Base-by-base conservation (phyloP, 176 grass and related monocot species). In the Bonia amplexicaulis region DNA sequence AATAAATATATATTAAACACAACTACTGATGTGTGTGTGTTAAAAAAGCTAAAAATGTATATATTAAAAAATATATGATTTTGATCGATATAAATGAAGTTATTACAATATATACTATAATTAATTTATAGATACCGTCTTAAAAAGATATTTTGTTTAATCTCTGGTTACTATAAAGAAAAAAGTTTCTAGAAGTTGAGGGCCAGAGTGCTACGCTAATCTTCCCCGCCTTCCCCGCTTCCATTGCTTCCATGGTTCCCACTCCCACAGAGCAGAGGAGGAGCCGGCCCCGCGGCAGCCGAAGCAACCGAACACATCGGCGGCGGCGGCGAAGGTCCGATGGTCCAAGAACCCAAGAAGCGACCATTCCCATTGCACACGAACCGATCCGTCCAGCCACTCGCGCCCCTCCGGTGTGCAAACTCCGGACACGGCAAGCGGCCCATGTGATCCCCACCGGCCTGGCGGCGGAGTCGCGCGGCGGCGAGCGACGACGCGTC, bases 341-440 rank as follows among this genome's bases (percentile, higher is more conserved):
- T n/a, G 49, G 49, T 85, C 83, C 74, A 85, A 11, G 25, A 61
- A 71, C 26, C 25, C 40, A 78, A 46, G 39, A 37, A 59, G 25
- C 13, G 3, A 4, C 65, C 65, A 16, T 78, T 77, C 0, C 1
- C 47, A 20, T 47, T 40, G 14, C 51, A 39, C 1, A 40, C 2
- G 71, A 80, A 10, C 44, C 16, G 51, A 23, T 27, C 17, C 5
- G 14, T 26, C 29, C 2, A 29, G 48, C 15, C 85, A 16, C 27
- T 27, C 55, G 35, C 4, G 46, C 46, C 12, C 42, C 53, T 8
- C 42, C 31, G 62, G 55, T 3, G 22, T 45, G 48, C 44, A 9
- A 54, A 23, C 42, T 57, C 57, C 41, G 12, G 69, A 11, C 75
- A 78, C 49, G 82, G 53, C 31, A n/a, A 5, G 60, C 39, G 49